Base-by-base conservation (phyloP, 495 filamentous ascomycete species). In the Aspergillus sclerotiicarbonarius region DNA sequence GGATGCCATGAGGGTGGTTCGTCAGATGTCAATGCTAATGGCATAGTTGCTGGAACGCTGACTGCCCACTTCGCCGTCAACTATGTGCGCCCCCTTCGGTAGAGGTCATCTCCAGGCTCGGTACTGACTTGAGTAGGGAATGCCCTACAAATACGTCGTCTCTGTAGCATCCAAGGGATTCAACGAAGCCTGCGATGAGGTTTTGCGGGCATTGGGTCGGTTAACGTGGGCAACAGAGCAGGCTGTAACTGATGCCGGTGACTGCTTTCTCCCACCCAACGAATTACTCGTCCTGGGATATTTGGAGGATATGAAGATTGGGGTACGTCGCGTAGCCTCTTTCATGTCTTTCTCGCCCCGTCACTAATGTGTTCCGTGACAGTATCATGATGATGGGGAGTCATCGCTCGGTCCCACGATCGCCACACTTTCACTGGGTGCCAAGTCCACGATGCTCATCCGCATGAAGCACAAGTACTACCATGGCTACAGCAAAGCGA, bases 371-470 rank as follows among this genome's bases (percentile, higher is more conserved):
- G 25, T 5, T 25, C 25, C 25, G 25, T 5, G 25, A 4, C 65
- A 94, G 86, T 91, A 83, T 57, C 92, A 96, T 54, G 91, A 95
- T 63, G 92, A 96, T 57, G 92, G 92, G 0, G 92, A 96, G 67
- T 71, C 66, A 0, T 82, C 83, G 0, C 78, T 96, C 1, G 91
- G 90, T 0, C 87, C 89, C 1, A 90, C 83, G 0, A 86, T 96
- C 25, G 87, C 88, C 0, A 87, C 90, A 0, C 71, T 93, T 1
- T 91, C 90, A 0, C 76, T 96, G 3, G 92, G 91, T 1, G 82
- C 80, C 0, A 78, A 80, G 0, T 84, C 89, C 0, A 72, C 64
- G 3, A 96, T 96, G 90, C 62, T 61, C 10, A 78, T 93, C 54
- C 81, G 88, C 1, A 80, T 90, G 61, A 96, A 95, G 70, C 62